These are phyloP conservation scores for Obba rivulosa DNA, from an alignment of 768 basidiomycete genomes.

Conservation along the genomic window DNA sequence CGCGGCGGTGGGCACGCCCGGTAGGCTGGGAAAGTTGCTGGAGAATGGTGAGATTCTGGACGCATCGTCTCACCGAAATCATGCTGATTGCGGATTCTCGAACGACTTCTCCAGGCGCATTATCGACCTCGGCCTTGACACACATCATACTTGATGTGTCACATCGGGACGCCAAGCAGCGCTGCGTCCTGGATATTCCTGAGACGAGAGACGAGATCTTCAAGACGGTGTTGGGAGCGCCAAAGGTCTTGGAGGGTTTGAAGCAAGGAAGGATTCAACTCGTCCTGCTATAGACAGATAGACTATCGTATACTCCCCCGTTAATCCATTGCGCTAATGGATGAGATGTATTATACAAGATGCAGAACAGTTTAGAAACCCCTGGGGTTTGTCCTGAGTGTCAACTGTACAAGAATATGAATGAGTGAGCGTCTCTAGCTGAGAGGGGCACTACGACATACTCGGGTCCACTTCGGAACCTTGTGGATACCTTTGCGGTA, in stretches of 20 bases:
- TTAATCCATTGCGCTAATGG: background rate
- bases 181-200: slow-evolving; percentile 72
- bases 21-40: slow-evolving; percentile 81
- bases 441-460: slow-evolving; percentile 32
- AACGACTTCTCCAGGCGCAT: slow-evolving; percentile 44
- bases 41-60: slow-evolving; percentile 48
- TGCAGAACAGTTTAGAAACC: slow-evolving; percentile 61
- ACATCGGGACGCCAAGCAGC: slow-evolving; percentile 70
- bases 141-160: slow-evolving; percentile 81
- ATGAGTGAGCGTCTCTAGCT: background rate
- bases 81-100: background rate
- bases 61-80: background rate
- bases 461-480: slow-evolving; percentile 95
- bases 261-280: slow-evolving; percentile 70
- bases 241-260: slow-evolving; percentile 56
- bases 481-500: slow-evolving; percentile 96
- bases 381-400: slow-evolving; percentile 81
- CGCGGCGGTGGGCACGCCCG: slow-evolving; percentile 88
- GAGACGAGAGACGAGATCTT: slow-evolving; percentile 83
- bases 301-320: slow-evolving; percentile 8
- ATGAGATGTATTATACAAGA: background rate
- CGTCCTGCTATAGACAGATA: slow-evolving; percentile 58
- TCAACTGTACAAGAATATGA: slow-evolving; percentile 48
- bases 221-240: slow-evolving; percentile 60
- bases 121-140: slow-evolving; percentile 68